phyloP scores from a whole-genome alignment of 2,329 filamentous ascomycete genomes.

The Neophaeococcomyces mojaviensis region DNA sequence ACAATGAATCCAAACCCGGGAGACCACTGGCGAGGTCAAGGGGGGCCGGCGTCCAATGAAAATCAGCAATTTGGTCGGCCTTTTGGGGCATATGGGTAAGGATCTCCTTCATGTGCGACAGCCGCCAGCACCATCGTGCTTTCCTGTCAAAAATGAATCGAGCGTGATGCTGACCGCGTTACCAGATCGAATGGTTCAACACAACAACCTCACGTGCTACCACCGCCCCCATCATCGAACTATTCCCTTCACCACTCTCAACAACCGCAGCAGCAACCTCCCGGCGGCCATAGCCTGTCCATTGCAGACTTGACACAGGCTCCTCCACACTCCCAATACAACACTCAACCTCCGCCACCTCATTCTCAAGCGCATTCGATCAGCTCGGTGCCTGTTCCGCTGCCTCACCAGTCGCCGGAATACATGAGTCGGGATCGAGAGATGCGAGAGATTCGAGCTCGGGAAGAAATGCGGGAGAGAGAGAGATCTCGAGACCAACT shows the following conservation, averaged over 20 bases:
- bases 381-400: constrained; percentile 12
- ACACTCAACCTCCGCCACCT: constrained; percentile 29
- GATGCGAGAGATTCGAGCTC: constrained; percentile 42
- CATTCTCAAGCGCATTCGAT: constrained; percentile 19
- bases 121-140: background rate
- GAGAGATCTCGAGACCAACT: constrained; percentile 37
- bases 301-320: constrained; percentile 41
- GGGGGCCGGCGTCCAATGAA: constrained; percentile 28
- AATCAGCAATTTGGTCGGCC: constrained; percentile 26
- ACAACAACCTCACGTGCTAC: constrained; percentile 26
- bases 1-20: constrained; percentile 20
- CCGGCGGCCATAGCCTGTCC: constrained; percentile 37
- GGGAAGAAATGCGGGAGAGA: constrained; percentile 50
- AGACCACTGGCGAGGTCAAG: constrained; percentile 33
- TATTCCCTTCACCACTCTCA: constrained; percentile 24
- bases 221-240: constrained; percentile 18
- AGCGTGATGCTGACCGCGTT: constrained; percentile 1
- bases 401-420: constrained; percentile 23
- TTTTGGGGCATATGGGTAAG: constrained; percentile 39
- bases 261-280: constrained; percentile 26
- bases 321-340: constrained; percentile 35
- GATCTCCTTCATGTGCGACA: background rate
- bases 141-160: background rate
- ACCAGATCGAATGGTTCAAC: constrained; percentile 30
- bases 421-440: constrained; percentile 29